Evolutionary conservation across 805 yeast genomes (phyloP).

Genomic region (Candida parachauliodes): DNA sequence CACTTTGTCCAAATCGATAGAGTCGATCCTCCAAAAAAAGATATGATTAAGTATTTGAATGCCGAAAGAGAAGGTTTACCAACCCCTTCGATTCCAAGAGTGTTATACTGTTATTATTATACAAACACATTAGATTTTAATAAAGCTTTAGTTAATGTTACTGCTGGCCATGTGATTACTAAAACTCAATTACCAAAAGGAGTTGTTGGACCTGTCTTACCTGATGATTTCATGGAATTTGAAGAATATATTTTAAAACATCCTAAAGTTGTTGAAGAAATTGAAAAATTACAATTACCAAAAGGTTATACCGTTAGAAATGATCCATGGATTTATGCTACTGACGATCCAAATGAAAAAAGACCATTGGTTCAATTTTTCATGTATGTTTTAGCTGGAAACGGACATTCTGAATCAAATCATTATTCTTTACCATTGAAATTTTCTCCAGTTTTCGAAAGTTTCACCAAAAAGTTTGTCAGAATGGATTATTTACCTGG

Average conservation of each 20-base stretch:
- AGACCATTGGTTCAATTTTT: slow-evolving; percentile 69
- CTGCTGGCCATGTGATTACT: slow-evolving; percentile 59
- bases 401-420: slow-evolving; percentile 65
- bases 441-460: slow-evolving; percentile 71
- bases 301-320: slow-evolving; percentile 49
- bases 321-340: slow-evolving; percentile 88
- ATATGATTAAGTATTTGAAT: slow-evolving; percentile 62
- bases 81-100: slow-evolving; percentile 63
- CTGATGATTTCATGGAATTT: slow-evolving; percentile 55
- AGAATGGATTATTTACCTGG: slow-evolving; percentile 74
- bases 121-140: slow-evolving; percentile 50
- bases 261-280: slow-evolving; percentile 59
- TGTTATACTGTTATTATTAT: slow-evolving; percentile 66
- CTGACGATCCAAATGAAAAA: slow-evolving; percentile 59
- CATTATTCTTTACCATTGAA: slow-evolving; percentile 73
- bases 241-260: slow-evolving; percentile 51
- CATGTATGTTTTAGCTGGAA: slow-evolving; percentile 65
- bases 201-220: slow-evolving; percentile 66
- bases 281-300: slow-evolving; percentile 65
- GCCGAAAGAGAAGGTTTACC: slow-evolving; percentile 52
- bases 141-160: slow-evolving; percentile 69
- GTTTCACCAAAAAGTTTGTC: slow-evolving; percentile 54
- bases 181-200: slow-evolving; percentile 56
- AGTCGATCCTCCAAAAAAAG: slow-evolving; percentile 75
- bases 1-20: slow-evolving; percentile 67